Evolutionary conservation across 495 filamentous ascomycete genomes (phyloP).

Genomic region (Zalerion maritima): DNA sequence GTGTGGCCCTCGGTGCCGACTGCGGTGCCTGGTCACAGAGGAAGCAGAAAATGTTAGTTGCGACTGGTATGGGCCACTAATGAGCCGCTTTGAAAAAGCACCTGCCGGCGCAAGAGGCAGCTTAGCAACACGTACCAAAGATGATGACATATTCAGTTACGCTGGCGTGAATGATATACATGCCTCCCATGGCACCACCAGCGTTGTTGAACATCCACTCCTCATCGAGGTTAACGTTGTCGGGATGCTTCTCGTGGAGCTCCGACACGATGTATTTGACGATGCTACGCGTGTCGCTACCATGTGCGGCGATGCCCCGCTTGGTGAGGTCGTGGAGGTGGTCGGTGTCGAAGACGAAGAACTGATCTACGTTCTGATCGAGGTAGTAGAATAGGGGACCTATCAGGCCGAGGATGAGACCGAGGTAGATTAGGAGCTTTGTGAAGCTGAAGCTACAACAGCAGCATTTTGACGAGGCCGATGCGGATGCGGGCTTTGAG

Average conservation of each 20-base stretch:
- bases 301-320: constrained; percentile 49
- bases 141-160: constrained; percentile 73
- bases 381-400: constrained; percentile 45
- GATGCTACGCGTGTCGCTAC: constrained; percentile 54
- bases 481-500: too few species aligned
- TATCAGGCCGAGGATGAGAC: constrained; percentile 44
- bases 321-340: constrained; percentile 55
- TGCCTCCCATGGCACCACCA: constrained; percentile 74
- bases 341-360: constrained; percentile 60
- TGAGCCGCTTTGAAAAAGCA: constrained; percentile 5
- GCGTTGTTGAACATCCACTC: constrained; percentile 69
- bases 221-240: constrained; percentile 42
- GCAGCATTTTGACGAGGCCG: constrained; percentile 1
- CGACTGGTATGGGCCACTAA: too few species aligned
- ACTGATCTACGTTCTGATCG: constrained; percentile 52
- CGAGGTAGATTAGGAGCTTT: constrained; percentile 41
- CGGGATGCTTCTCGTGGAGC: constrained; percentile 28
- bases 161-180: constrained; percentile 76
- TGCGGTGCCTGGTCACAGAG: constrained; percentile 41
- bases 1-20: constrained; percentile 79
- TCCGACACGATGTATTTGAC: constrained; percentile 50
- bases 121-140: constrained; percentile 36
- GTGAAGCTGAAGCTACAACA: background rate
- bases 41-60: too few species aligned
- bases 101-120: background rate